Base-by-base conservation (phyloP, 768 basidiomycete genomes). In the Tylopilus subfusipes region DNA sequence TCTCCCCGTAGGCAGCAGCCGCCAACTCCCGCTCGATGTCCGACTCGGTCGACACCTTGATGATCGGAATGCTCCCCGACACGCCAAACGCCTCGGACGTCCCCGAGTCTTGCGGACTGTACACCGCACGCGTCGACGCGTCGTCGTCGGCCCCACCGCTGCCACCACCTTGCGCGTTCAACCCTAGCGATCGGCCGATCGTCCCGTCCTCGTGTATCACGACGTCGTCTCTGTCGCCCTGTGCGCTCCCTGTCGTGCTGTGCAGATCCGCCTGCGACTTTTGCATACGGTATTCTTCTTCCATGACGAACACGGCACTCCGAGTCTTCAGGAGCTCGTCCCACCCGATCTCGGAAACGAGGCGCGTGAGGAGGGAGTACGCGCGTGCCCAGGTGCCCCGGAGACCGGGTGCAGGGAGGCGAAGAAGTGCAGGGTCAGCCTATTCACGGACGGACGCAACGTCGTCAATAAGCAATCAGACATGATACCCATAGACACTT, bases 271-370 rank as follows among this genome's bases (percentile, higher is more conserved):
- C 75, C 6, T 89, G 83, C 2, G 89, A 86, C 68, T 98, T 98
- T 75, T 98, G 96, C 85, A 91, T 89, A 34, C 97, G 82, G 68
- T 99, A 99, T 69, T 99, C 97, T 68, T 99, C 96, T 69, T 98
- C 97, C 97, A 99, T 99, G 38, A 99, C 97, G 71, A 99, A 98
- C 14, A 99, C 97, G 34, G 78, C 74, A 70, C 91, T 93, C 80
- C 97, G 86, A 14, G 91, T 89, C 76, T 94, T 94, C 53, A 99
- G 79, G 3, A 98, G 82, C 75, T 98, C 97, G 73, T 99, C 97
- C 97, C 97, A 99, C 0, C 97, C 97, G 61, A 99, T 94, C 59
- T 93, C 87, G 1, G 89, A 84, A 30, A 98, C 97, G 22, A 99
- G 85, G 1, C 87, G 83, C 14, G 95, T 90, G 22, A 99, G 82